These are phyloP conservation scores for Lobosporangium transversale DNA, from an alignment of 192 early-diverging fungal species.

Conservation along the genomic window DNA sequence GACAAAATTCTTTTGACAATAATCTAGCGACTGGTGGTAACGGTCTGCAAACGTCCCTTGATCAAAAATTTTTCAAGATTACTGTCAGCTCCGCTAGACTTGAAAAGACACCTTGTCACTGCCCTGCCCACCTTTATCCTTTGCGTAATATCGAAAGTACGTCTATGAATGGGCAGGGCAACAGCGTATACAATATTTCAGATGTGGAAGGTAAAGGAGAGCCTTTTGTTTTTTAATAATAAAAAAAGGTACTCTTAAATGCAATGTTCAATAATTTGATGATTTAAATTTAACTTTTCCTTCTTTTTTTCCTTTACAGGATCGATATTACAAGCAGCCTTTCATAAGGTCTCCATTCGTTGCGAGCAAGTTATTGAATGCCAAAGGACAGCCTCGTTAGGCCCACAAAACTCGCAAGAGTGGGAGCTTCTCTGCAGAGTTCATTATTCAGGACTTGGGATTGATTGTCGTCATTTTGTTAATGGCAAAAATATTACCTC, in stretches of 20 bases:
- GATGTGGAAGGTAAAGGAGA: not conserved
- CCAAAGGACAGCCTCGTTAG: not conserved
- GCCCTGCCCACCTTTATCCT: not conserved
- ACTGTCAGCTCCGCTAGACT: not conserved
- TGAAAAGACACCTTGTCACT: not conserved
- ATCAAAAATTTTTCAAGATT: not conserved
- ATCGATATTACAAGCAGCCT: slow-evolving; percentile 5
- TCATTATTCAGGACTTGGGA: not conserved
- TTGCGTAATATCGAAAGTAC: not conserved
- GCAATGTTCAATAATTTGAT: no score
- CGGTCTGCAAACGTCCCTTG: not conserved
- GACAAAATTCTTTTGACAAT: not conserved
- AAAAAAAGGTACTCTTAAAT: not conserved
- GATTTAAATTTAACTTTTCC: no score
- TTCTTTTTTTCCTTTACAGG: no score
- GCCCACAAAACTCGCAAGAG: not conserved
- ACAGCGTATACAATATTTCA: not conserved
- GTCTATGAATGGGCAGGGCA: not conserved
- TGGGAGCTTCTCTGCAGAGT: not conserved
- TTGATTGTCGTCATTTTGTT: slow-evolving; percentile 17
- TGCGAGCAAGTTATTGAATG: slow-evolving; percentile 13
- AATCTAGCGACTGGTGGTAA: not conserved
- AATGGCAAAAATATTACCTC: slow-evolving; percentile 5
- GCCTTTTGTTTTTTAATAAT: not conserved
- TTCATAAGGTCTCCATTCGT: slow-evolving; percentile 7